Base-by-base conservation (phyloP, 1,284 basidiomycete genomes). In the Amylostereum areolatum region DNA sequence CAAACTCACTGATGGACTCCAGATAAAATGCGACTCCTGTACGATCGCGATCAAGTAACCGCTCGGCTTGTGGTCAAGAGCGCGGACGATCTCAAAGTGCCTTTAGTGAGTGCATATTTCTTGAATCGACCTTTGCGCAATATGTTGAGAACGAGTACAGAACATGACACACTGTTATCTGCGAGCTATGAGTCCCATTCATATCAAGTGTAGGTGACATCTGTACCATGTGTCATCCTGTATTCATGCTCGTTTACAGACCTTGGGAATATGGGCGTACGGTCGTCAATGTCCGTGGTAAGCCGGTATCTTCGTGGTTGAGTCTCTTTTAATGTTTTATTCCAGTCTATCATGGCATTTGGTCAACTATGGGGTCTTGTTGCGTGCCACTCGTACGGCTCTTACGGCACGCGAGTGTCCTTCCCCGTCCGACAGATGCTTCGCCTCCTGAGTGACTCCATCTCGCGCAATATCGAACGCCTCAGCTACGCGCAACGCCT, bases 91-190 rank as follows among this genome's bases (percentile, higher is more conserved):
- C 71, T 94, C 5, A 77, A 85, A 36, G 68, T 69, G 3, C 90
- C 91, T 2, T 69, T 94, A 54, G 81, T 83, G 60, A 44, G 67
- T 64, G 31, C 44, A 12, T 24, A 48, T 48, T 11, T 47, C 27
- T 58, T 49, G 36, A 49, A 46, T 56, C 24, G 48, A 28, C 31
- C n/a, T 28, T 30, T 5, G 43, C 25, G 18, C 18, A 18, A 18
- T 18, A 18, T 18, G 18, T 18, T 18, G 18, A 18, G 18, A 18
- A 18, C 18, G 18, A 18, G 18, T 18, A 18, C 50, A 80, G 74
- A 83, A 94, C 62, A 92, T 94, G 90, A 92, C 91, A 0, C 87
- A 93, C 64, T 89, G 84, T 53, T 90, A 87, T 61, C 71, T 94
- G 10, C 81, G 91, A 12, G 89, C 91, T 2, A 94, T 94, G 90